These are phyloP conservation scores for Vanilla planifolia DNA, from an alignment of 106 monocot species.

Conservation along the genomic window DNA sequence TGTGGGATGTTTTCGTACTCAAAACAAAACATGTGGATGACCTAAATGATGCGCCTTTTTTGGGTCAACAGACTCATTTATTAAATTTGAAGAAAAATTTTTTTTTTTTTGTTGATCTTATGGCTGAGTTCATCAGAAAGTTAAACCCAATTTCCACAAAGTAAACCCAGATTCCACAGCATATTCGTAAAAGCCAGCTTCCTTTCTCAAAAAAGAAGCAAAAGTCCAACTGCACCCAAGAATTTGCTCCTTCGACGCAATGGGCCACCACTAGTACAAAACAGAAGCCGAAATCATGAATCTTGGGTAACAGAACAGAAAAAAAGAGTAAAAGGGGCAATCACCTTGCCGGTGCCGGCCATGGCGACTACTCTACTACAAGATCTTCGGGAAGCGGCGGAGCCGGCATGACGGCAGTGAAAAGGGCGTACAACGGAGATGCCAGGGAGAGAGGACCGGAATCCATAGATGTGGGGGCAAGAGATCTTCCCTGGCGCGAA, in stretches of 20 bases:
- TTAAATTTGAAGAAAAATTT: too few species aligned
- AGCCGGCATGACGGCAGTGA: conserved; percentile 11
- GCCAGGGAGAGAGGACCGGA: conserved; percentile 16
- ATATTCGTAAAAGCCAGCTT: background rate
- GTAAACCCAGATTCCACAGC: too few species aligned
- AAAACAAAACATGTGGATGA: too few species aligned
- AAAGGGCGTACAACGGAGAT: background rate
- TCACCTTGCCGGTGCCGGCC: conserved; percentile 68
- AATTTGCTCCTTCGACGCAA: background rate
- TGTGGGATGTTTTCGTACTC: too few species aligned
- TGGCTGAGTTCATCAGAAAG: too few species aligned
- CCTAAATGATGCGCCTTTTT: too few species aligned
- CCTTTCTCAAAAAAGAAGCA: background rate
- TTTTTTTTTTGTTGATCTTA: too few species aligned
- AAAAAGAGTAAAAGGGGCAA: background rate
- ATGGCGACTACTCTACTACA: conserved; percentile 46
- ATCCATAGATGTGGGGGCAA: conserved; percentile 25
- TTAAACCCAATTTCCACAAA: too few species aligned
- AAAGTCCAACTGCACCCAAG: background rate
- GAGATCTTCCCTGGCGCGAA: conserved; percentile 15
- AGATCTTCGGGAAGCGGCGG: conserved; percentile 21
- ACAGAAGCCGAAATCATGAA: background rate
- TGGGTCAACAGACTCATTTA: too few species aligned
- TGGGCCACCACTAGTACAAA: background rate
- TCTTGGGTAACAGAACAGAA: background rate